Evolutionary conservation across 2,329 filamentous ascomycete species (phyloP).

Genomic region (Chaetomium sp.): DNA sequence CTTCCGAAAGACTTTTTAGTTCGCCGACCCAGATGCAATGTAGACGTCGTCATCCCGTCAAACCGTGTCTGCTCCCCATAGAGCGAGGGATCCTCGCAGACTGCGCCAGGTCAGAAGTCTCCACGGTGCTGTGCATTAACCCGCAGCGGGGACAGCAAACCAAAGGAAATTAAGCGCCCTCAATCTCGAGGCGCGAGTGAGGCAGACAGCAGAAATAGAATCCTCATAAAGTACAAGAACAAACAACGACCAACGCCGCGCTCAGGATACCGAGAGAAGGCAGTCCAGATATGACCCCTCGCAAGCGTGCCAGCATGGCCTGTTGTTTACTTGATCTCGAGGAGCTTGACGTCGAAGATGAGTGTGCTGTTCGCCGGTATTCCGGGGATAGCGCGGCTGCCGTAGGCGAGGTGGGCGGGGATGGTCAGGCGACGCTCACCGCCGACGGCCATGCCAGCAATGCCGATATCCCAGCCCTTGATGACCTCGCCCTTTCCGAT

Average conservation of each 20-base stretch:
- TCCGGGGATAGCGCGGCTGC: constrained; percentile 76
- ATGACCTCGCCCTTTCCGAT: constrained; percentile 94
- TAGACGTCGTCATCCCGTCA: constrained; percentile 54
- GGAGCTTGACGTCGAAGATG: constrained; percentile 86
- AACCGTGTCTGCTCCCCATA: constrained; percentile 44
- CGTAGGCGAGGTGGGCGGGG: constrained; percentile 85
- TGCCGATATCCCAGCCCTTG: constrained; percentile 96
- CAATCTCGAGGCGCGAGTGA: not conserved
- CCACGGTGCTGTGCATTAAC: constrained; percentile 36
- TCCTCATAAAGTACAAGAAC: constrained; percentile 26
- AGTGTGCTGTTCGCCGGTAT: constrained; percentile 92
- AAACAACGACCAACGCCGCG: constrained; percentile 27
- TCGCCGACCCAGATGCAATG: constrained; percentile 55
- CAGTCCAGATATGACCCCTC: constrained; percentile 5
- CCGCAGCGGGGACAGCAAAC: constrained; percentile 13
- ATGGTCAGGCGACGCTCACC: constrained; percentile 92
- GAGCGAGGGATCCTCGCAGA: constrained; percentile 46
- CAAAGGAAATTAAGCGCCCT: constrained; percentile 16
- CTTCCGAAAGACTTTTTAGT: constrained; percentile 42
- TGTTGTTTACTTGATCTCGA: constrained; percentile 73
- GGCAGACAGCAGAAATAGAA: constrained; percentile 18
- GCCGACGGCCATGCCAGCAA: constrained; percentile 88
- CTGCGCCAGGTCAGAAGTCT: constrained; percentile 52
- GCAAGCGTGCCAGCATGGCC: not conserved
- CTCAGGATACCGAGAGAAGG: constrained; percentile 23